These are phyloP conservation scores for Fennellomyces sp. DNA, from an alignment of 371 early-diverging fungal genomes.

Conservation along the genomic window DNA sequence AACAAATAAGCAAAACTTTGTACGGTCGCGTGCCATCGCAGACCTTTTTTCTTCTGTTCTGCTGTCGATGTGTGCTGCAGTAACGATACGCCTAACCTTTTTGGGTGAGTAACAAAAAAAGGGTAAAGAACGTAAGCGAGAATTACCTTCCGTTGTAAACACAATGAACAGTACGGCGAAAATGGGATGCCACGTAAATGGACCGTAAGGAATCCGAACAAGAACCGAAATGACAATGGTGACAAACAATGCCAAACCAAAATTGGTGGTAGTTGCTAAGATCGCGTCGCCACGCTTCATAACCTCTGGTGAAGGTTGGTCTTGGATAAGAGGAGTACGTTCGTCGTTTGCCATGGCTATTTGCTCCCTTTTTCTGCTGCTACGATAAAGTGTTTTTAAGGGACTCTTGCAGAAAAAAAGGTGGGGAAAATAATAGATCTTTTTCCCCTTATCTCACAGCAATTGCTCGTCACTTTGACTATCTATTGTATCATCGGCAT, in stretches of 20 bases:
- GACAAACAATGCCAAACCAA: constrained; percentile 8
- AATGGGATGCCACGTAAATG: constrained; percentile 19
- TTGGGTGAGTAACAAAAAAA: not conserved
- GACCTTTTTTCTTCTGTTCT: constrained; percentile 23
- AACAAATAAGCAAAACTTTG: constrained; percentile 20
- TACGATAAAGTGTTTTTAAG: no score
- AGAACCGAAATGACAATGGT: constrained; percentile 9
- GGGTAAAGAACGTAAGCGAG: not conserved
- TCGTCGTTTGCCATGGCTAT: no score
- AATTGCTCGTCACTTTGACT: no score
- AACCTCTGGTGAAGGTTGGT: no score
- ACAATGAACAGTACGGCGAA: constrained; percentile 14
- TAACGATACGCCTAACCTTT: constrained; percentile 25
- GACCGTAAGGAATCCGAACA: constrained; percentile 15
- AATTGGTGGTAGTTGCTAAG: not conserved
- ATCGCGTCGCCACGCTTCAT: no score
- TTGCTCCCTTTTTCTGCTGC: no score
- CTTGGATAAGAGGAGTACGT: no score
- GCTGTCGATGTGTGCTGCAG: constrained; percentile 24
- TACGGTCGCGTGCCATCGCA: constrained; percentile 21
- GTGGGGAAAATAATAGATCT: no score
- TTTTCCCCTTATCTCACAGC: no score
- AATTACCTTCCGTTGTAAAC: constrained; percentile 15
- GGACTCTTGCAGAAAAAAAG: no score
- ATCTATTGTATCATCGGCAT: no score